Percentiles rank a stretch among this genome's conserved stretches.
These are phyloP conservation scores for Penicillium sp. DNA, from an alignment of 2,329 filamentous ascomycete genomes.

Conservation along the genomic window DNA sequence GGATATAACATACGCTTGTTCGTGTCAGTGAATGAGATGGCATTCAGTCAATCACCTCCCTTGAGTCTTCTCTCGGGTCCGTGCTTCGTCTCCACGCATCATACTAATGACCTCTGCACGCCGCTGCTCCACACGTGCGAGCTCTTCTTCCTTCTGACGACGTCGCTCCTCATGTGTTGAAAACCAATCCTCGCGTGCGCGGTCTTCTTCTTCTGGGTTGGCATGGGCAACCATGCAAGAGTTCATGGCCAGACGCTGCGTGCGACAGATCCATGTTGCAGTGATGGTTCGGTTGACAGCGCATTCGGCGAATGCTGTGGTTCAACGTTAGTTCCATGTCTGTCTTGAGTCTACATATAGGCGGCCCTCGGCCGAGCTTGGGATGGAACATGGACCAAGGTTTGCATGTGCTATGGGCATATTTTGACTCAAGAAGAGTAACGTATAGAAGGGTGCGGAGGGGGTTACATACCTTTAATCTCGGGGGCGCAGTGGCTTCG, in stretches of 20 bases:
- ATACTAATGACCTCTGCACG: slow-evolving; percentile 43
- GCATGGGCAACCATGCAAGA: slow-evolving; percentile 86
- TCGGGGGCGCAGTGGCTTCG: slow-evolving; percentile 72
- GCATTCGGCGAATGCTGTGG: slow-evolving; percentile 83
- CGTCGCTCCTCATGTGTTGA: slow-evolving; percentile 69
- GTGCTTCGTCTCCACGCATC: slow-evolving; percentile 41
- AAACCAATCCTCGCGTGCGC: slow-evolving; percentile 93
- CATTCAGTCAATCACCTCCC: slow-evolving; percentile 6
- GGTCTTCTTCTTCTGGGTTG: slow-evolving; percentile 80
- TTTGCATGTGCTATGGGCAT: not conserved
- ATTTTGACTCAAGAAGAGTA: not conserved
- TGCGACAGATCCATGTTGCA: slow-evolving; percentile 81
- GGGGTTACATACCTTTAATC: slow-evolving; percentile 63
- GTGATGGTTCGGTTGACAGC: slow-evolving; percentile 82
- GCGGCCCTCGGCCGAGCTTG: not conserved
- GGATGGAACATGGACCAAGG: not conserved
- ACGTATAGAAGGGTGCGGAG: not conserved
- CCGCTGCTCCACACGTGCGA: slow-evolving; percentile 40
- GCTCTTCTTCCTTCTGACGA: slow-evolving; percentile 64
- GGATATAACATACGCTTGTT: not conserved
- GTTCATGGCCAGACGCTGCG: slow-evolving; percentile 84
- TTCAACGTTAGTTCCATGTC: slow-evolving; percentile 1
- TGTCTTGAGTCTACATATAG: not conserved
- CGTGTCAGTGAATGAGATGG: not conserved
- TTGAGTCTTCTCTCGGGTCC: slow-evolving; percentile 15